These are phyloP conservation scores for Ilex aquifolium DNA, from an alignment of 257 asterid genomes.

Conservation along the genomic window DNA sequence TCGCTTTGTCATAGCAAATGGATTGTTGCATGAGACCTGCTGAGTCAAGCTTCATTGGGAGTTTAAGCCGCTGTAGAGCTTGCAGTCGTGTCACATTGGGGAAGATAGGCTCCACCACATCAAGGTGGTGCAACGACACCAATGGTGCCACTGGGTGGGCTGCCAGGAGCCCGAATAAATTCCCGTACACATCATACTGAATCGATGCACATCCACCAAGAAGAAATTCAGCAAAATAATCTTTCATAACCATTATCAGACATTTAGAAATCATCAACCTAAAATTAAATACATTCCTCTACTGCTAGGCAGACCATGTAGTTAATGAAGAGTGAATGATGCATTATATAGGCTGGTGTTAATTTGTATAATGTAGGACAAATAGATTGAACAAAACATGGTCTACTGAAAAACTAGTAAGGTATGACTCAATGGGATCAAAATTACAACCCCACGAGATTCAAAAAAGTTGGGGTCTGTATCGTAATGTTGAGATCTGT, in stretches of 20 bases:
- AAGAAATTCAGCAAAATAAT: neutral
- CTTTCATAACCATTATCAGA: neutral
- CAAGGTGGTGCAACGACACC: conserved; percentile 85
- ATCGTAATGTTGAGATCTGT: too few species aligned
- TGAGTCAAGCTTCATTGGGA: conserved; percentile 29
- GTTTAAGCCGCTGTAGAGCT: conserved; percentile 21
- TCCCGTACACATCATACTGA: conserved; percentile 95
- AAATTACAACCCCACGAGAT: too few species aligned
- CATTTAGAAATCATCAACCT: neutral
- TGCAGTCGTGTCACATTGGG: conserved; percentile 26
- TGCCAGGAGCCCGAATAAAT: conserved; percentile 72
- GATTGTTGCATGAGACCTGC: conserved; percentile 49
- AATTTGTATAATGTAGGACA: too few species aligned
- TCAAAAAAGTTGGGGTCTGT: too few species aligned
- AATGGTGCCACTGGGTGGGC: conserved; percentile 84
- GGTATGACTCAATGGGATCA: too few species aligned
- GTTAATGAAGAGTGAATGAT: too few species aligned
- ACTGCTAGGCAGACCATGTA: neutral
- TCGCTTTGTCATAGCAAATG: conserved; percentile 35
- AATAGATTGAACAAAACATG: too few species aligned
- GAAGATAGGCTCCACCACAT: conserved; percentile 60
- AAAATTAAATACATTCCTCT: too few species aligned
- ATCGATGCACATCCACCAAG: neutral
- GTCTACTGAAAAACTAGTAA: too few species aligned
- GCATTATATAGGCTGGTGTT: too few species aligned